Base-by-base conservation (phyloP, 768 basidiomycete species). In the Coprinopsis strossmayeri region DNA sequence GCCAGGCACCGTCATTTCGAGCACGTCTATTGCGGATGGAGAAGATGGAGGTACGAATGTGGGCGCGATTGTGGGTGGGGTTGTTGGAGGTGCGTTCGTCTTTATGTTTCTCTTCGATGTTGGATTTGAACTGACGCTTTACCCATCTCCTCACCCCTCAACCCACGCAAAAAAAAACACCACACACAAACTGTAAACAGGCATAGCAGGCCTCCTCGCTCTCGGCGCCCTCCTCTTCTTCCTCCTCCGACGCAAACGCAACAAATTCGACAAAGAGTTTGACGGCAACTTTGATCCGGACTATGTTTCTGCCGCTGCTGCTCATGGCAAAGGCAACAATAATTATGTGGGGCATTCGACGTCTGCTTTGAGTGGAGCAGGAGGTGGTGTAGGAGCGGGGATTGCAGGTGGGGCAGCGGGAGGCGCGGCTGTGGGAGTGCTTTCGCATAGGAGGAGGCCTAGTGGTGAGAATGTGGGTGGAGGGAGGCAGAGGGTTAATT, bases 51-150 rank as follows among this genome's bases (percentile, higher is more conserved):
- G 67, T 49, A 67, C 65, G n/a, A n/a, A n/a, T n/a, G n/a, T n/a
- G 0, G 73, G 67, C 24, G 64, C 75, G 2, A 78, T 80, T 49
- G 69, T 77, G 3, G 78, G 78, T 9, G 73, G 73, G 15, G 69
- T 72, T 2, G 72, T 78, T n/a, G 77, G 76, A 48, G 78, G 76
- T 53, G 53, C 37, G 64, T 58, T 25, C 34, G 5, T 42, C 26
- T n/a, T 32, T 35, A 4, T 46, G n/a, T 21, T 35, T 24, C 15
- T 45, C 48, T 5, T n/a, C 56, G 2, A 32, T 48, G 15, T n/a
- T 25, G 20, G 10, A 7, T 43, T 20, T 20, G 26, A 2, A 18
- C 44, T 45, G 11, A 20, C 45, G n/a, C n/a, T n/a, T n/a, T n/a
- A n/a, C n/a, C n/a, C n/a, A n/a, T n/a, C n/a, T n/a, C n/a, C n/a